Base-by-base conservation (phyloP, 306 rosid species). In the Pyrus pyrifolia region DNA sequence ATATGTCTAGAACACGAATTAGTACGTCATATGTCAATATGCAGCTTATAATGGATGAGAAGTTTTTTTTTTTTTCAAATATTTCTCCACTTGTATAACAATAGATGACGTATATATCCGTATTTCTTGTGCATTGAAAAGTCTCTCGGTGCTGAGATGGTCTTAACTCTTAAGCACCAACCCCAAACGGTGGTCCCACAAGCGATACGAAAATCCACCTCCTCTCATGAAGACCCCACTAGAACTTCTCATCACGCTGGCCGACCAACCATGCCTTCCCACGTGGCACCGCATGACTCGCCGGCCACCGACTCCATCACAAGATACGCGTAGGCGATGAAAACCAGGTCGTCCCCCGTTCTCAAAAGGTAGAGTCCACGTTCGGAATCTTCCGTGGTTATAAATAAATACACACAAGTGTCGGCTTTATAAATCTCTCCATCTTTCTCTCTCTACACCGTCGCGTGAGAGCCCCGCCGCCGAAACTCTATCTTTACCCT, bases 401-500 rank as follows among this genome's bases (percentile, higher is more conserved):
- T 30, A 29, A 29, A 85, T 81, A 83, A 78, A 84, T 75, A 82
- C 30, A 70, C 74, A 1, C 23, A 6, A 63, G 78, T 55, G 90
- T 81, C 78, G 75, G 80, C 83, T 75, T 67, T 18, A 1, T 18
- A 30, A 40, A 9, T 9, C 70, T 71, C 67, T 44, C 45, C 73
- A 59, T 83, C 53, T 15, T 11, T 31, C 79, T 68, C 67, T 82
- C 46, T 15, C 45, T 18, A 64, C 68, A 21, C 51, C 27, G 2
- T 21, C 27, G 51, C 70, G 22, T 72, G 55, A 82, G 74, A 78
- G 76, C 73, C 77, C 68, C 67, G 71, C 59, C 53, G 62, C 62
- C 62, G 1, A 51, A n/a, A 51, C 62, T 77, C 38, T 21, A 21
- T 44, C 71, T 67, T 19, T 44, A 63, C 42, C 66, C 45, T 63